Percentiles rank a stretch among this genome's conserved stretches.
Conservation (phyloP, 257 asterid genomes). For the Ophiorrhiza pumila region DNA sequence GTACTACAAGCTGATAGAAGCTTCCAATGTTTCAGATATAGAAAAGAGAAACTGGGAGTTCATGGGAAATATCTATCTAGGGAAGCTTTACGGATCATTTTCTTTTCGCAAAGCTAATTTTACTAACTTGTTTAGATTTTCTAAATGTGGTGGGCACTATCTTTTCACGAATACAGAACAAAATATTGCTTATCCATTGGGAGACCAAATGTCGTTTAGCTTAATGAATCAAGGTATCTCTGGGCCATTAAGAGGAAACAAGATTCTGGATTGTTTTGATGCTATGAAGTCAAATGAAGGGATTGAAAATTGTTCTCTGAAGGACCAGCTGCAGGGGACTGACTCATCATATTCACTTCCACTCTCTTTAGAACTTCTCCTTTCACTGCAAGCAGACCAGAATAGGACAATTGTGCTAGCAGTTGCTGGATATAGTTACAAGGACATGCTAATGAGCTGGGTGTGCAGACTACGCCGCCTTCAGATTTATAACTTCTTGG, state of each 20-base stretch:
- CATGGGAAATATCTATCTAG: slow-evolving; percentile 59
- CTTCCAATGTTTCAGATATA: slow-evolving; percentile 22
- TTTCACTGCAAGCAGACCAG: slow-evolving; percentile 55
- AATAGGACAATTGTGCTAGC: slow-evolving; percentile 72
- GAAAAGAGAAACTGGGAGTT: slow-evolving; percentile 54
- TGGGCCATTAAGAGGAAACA: slow-evolving; percentile 27
- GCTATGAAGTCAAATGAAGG: slow-evolving; percentile 34
- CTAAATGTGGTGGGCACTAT: slow-evolving; percentile 44
- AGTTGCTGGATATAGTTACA: slow-evolving; percentile 81
- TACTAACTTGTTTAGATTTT: slow-evolving; percentile 47
- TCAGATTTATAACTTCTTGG: slow-evolving; percentile 57
- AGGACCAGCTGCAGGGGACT: slow-evolving; percentile 27
- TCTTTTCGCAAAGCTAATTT: slow-evolving; percentile 54
- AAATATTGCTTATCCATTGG: slow-evolving; percentile 46
- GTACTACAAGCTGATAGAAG: slow-evolving; percentile 14
- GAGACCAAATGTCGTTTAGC: slow-evolving; percentile 30
- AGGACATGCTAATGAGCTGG: slow-evolving; percentile 99
- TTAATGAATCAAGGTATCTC: slow-evolving; percentile 36
- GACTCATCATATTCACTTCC: slow-evolving; percentile 45
- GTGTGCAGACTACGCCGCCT: slow-evolving; percentile 70
- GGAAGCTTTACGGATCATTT: slow-evolving; percentile 68
- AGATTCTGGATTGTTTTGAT: slow-evolving; percentile 44
- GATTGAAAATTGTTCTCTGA: slow-evolving; percentile 32
- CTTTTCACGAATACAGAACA: slow-evolving; percentile 42
- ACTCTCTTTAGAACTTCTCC: slow-evolving; percentile 52